Evolutionary conservation across 139 green algal species (phyloP).

Genomic region (Nannochloris sp.): DNA sequence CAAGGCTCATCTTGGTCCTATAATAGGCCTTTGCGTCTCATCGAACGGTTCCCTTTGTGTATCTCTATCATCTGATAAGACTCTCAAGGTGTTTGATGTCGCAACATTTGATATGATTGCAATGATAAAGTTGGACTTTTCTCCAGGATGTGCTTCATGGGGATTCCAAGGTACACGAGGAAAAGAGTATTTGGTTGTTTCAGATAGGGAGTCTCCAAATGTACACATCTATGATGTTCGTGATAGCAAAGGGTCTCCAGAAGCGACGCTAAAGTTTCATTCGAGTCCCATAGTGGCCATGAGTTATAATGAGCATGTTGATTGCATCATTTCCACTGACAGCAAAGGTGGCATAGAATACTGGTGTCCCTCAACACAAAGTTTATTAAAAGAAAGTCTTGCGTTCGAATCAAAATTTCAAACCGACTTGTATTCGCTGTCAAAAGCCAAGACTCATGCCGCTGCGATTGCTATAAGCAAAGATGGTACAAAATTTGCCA

Average conservation of each 20-base stretch:
- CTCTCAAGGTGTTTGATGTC: conserved; percentile 85
- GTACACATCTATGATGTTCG: conserved; percentile 76
- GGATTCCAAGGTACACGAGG: conserved; percentile 70
- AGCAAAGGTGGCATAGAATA: conserved; percentile 81
- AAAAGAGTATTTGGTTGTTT: conserved; percentile 65
- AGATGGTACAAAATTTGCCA: conserved; percentile 75
- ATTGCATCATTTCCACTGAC: conserved; percentile 53
- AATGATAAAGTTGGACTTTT: conserved; percentile 81
- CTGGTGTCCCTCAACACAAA: conserved; percentile 53
- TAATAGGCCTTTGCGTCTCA: conserved; percentile 47
- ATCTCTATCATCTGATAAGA: conserved; percentile 32
- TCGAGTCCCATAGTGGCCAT: conserved; percentile 54
- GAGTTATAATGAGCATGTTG: conserved; percentile 54
- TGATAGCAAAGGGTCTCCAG: conserved; percentile 43
- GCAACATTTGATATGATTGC: conserved; percentile 93
- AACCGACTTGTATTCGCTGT: conserved; percentile 89
- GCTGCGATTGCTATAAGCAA: conserved; percentile 45
- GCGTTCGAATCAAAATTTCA: conserved; percentile 75
- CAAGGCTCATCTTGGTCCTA: conserved; percentile 69
- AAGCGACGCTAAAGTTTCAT: conserved; percentile 51
- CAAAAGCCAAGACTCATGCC: conserved; percentile 65
- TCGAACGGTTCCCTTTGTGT: conserved; percentile 31
- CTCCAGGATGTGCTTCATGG: conserved; percentile 74
- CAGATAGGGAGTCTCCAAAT: conserved; percentile 54
- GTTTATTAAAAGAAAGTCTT: conserved; percentile 38